Evolutionary conservation across 495 filamentous ascomycete species (phyloP).

Genomic region (Aspergillus hancockii): DNA sequence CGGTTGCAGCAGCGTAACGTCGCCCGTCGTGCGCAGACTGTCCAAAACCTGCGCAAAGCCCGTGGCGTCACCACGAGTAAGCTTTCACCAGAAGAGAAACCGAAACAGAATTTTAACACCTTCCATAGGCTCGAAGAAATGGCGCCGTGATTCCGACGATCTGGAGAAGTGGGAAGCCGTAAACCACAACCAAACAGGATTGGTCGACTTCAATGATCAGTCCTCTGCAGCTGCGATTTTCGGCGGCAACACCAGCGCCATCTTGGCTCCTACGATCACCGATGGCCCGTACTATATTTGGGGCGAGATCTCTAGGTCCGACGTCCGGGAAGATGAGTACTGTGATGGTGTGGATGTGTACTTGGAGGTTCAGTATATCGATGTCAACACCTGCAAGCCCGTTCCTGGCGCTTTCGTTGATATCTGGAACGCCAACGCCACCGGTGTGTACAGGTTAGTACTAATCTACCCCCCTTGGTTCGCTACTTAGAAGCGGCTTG

Average conservation of each 20-base stretch:
- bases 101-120: not conserved
- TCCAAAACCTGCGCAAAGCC: conserved; percentile 47
- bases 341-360: conserved; percentile 46
- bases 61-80: conserved; percentile 50
- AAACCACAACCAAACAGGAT: conserved; percentile 40
- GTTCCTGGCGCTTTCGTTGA: conserved; percentile 36
- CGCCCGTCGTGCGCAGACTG: conserved; percentile 36
- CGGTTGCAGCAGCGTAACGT: conserved; percentile 36
- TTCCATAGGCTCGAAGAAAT: conserved; percentile 29
- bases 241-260: conserved; percentile 53
- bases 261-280: conserved; percentile 54
- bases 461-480: not conserved
- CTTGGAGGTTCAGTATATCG: conserved; percentile 52
- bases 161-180: conserved; percentile 56
- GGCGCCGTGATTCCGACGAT: conserved; percentile 31
- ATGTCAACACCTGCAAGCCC: conserved; percentile 39
- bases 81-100: conserved; percentile 8
- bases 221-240: conserved; percentile 45
- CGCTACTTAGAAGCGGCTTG: not conserved
- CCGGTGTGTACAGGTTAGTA: conserved; percentile 52
- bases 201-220: conserved; percentile 24
- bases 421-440: conserved; percentile 48
- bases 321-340: conserved; percentile 40
- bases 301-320: conserved; percentile 50
- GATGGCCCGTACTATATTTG: conserved; percentile 58